phyloP scores from a whole-genome alignment of 768 basidiomycete genomes.

The Crassisporium funariophilum region DNA sequence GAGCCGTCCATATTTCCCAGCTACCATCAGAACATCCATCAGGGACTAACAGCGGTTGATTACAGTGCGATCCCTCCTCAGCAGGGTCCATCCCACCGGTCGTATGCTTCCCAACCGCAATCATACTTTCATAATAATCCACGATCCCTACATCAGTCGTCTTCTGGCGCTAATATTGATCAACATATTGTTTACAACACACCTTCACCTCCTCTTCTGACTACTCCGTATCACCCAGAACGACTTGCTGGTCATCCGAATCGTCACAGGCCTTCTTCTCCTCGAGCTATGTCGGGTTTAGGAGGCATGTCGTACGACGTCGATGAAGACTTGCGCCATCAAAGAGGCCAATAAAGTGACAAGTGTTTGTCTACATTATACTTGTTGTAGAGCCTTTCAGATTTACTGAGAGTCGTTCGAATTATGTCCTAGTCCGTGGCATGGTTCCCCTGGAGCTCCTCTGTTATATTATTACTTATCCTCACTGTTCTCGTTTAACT shows the following conservation, averaged over 20 bases:
- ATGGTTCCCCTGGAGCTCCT: not conserved
- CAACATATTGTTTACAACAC: conserved; percentile 7
- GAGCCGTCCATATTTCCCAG: conserved; percentile 1
- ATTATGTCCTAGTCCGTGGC: not conserved
- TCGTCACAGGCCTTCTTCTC: conserved; percentile 1
- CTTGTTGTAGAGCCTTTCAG: not conserved
- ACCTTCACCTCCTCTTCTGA: conserved; percentile 29
- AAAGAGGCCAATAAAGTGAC: conserved; percentile 1
- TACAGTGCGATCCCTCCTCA: conserved; percentile 1
- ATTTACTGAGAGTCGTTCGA: no score
- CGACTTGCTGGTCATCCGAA: not conserved
- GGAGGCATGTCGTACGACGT: conserved; percentile 11
- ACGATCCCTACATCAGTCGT: conserved; percentile 8
- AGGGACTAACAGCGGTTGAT: not conserved
- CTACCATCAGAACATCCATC: conserved; percentile 4
- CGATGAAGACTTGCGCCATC: conserved; percentile 3
- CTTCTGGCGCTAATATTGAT: not conserved
- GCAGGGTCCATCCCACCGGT: not conserved
- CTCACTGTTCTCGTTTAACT: not conserved
- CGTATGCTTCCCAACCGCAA: conserved; percentile 5
- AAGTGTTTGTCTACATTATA: not conserved
- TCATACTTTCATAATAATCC: conserved; percentile 4
- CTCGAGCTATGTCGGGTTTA: conserved; percentile 7
- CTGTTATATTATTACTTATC: not conserved
- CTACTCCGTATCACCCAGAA: conserved; percentile 27